Conservation (phyloP, 2,329 filamentous ascomycete species). For the Hypoxylon sp. region DNA sequence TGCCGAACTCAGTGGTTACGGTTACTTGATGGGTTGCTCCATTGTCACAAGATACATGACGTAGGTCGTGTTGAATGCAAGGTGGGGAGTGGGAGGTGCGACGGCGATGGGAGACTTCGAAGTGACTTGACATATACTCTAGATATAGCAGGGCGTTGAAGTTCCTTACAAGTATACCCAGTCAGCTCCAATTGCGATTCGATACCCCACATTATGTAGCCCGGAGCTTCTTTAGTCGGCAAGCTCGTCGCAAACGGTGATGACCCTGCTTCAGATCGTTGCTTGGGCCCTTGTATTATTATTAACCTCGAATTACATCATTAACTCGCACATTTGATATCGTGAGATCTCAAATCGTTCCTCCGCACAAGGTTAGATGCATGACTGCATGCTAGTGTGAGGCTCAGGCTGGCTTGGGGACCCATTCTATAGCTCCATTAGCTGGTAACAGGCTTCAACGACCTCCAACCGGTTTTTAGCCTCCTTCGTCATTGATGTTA, state of each 20-base stretch:
- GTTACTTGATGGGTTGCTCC: slow-evolving; percentile 30
- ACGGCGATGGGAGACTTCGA: slow-evolving; percentile 28
- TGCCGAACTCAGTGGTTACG: slow-evolving; percentile 23
- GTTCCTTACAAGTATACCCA: slow-evolving; percentile 28
- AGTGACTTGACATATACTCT: slow-evolving; percentile 18
- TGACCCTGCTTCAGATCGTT: slow-evolving; percentile 16
- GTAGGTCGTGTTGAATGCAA: slow-evolving; percentile 46
- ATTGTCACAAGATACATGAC: slow-evolving; percentile 51
- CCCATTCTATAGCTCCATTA: slow-evolving; percentile 13
- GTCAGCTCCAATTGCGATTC: slow-evolving; percentile 20
- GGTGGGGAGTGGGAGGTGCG: slow-evolving; percentile 42
- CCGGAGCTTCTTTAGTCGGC: slow-evolving; percentile 10
- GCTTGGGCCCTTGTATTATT: slow-evolving; percentile 12
- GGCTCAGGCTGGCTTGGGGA: slow-evolving; percentile 18
- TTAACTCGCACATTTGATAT: slow-evolving; percentile 27
- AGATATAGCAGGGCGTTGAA: background rate
- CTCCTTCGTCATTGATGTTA: slow-evolving; percentile 48
- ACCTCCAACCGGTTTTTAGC: slow-evolving; percentile 31
- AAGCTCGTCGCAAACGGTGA: slow-evolving; percentile 18
- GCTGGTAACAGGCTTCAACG: slow-evolving; percentile 8
- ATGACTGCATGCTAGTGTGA: slow-evolving; percentile 19
- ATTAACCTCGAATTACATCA: slow-evolving; percentile 38
- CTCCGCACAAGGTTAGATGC: background rate
- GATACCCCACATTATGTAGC: slow-evolving; percentile 26
- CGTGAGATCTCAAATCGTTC: slow-evolving; percentile 19